phyloP scores from a whole-genome alignment of 2,329 filamentous ascomycete genomes.

The Neoscytalidium dimidiatum region DNA sequence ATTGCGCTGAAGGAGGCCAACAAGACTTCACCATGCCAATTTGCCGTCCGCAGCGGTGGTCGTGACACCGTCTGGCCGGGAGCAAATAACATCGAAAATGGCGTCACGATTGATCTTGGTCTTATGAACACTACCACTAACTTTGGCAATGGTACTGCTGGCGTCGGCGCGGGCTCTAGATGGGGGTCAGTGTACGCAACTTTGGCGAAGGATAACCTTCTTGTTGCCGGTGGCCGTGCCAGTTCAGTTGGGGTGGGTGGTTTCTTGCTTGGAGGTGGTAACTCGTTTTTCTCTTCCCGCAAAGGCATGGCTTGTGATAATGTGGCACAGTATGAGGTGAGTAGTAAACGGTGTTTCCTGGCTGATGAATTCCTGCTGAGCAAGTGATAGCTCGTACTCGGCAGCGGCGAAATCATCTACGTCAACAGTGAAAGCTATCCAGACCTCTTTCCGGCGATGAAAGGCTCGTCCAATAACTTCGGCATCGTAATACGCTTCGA shows the following conservation, averaged over 20 bases:
- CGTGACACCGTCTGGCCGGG: slow-evolving; percentile 31
- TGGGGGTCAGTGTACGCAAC: slow-evolving; percentile 23
- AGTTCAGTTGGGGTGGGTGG: slow-evolving; percentile 23
- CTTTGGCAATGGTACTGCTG: slow-evolving; percentile 24
- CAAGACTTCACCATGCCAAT: slow-evolving; percentile 19
- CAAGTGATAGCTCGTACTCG: background rate
- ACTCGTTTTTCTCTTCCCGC: slow-evolving; percentile 18
- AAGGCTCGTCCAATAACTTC: slow-evolving; percentile 40
- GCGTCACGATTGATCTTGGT: slow-evolving; percentile 35
- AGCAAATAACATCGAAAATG: slow-evolving; percentile 30
- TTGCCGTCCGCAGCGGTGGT: slow-evolving; percentile 35
- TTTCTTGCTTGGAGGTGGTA: slow-evolving; percentile 21
- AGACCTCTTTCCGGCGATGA: slow-evolving; percentile 40
- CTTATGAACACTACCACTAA: slow-evolving; percentile 26
- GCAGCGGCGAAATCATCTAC: slow-evolving; percentile 7
- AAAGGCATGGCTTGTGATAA: slow-evolving; percentile 12
- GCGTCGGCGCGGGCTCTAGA: slow-evolving; percentile 20
- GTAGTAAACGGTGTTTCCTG: background rate
- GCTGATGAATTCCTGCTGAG: background rate
- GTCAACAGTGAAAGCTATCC: background rate
- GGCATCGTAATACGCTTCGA: slow-evolving; percentile 41
- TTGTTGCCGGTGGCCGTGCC: slow-evolving; percentile 21
- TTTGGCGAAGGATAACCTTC: slow-evolving; percentile 4
- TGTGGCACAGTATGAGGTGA: slow-evolving; percentile 9
- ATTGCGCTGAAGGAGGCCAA: slow-evolving; percentile 26